Percentiles rank a stretch among this genome's conserved stretches.
Evolutionary conservation across 2,329 filamentous ascomycete genomes (phyloP).

Genomic region (Tolypocladium cylindrosporum): DNA sequence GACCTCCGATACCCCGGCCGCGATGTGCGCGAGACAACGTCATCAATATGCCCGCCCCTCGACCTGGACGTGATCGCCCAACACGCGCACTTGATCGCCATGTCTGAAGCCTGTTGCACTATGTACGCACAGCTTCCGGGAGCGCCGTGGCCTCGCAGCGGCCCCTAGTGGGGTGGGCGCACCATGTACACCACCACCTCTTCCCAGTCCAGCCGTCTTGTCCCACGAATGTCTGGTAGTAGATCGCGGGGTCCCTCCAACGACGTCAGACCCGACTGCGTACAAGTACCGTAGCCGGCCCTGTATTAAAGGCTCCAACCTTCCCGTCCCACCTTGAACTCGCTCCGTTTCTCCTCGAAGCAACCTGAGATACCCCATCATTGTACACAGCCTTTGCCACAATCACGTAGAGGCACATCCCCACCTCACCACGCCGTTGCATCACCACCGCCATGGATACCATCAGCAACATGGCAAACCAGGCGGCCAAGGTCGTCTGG

Average conservation of each 20-base stretch:
- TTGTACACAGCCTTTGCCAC: background rate
- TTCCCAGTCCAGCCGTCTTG: background rate
- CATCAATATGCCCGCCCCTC: background rate
- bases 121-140: no score
- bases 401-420: background rate
- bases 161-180: background rate
- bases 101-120: no score
- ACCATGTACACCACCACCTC: background rate
- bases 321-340: background rate
- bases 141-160: background rate
- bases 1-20: background rate
- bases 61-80: no score
- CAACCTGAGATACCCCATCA: background rate
- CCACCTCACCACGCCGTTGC: background rate
- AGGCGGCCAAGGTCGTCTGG: conserved; percentile 32
- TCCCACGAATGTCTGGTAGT: background rate
- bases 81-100: no score
- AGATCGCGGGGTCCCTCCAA: background rate
- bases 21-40: background rate
- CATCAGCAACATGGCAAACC: conserved; percentile 42
- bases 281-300: background rate
- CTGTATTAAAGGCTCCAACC: background rate
- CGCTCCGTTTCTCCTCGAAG: background rate
- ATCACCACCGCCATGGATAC: conserved; percentile 45
- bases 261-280: background rate